Evolutionary conservation across 176 grass and related monocot genomes (phyloP), one percentile per base, ranked within the genome.

Genomic region (Oropetium thomaeum): DNA sequence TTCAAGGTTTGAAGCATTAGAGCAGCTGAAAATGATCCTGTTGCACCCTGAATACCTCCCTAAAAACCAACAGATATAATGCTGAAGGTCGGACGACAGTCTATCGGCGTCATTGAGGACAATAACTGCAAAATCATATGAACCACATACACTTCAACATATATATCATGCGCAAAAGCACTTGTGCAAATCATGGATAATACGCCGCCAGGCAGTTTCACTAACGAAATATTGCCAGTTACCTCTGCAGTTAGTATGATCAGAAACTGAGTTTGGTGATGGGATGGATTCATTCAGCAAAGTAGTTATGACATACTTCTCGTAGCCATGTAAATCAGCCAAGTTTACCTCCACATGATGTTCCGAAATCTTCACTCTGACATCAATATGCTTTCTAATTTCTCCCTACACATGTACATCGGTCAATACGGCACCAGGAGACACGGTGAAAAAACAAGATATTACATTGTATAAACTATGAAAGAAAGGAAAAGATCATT

Each of bases 301-400:
- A 75, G 80, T 40, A n/a, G 79, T 73, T 61, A 93, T 78, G 17
- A 84, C 72, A 86, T 89, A 37, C 77, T 89, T 93, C 83, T 89
- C 80, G 41, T 87, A 93, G 25, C 86, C 90, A 77, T 87, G 90
- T 67, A 89, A 66, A 71, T 89, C 90, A 35, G 71, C 73, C 78
- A 93, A 41, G 81, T 84, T 89, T 73, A 89, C 80, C 80, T 93
- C 86, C 49, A 93, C 83, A 74, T 93, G 90, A 67, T 78, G 86
- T 20, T 8, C 49, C 33, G 90, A 93, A 39, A 63, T 47, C 72
- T 57, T 86, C 77, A 87, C 37, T 62, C 33, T 86, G 47, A 84
- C 35, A 58, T 93, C 80, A 74, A 93, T 84, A 49, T 85, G 74
- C 67, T 79, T 81, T 53, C 38, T 65, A 58, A 78, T 71, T 86